Evolutionary conservation across 2,329 filamentous ascomycete species (phyloP).

Genomic region (Ambrosiella xylebori): DNA sequence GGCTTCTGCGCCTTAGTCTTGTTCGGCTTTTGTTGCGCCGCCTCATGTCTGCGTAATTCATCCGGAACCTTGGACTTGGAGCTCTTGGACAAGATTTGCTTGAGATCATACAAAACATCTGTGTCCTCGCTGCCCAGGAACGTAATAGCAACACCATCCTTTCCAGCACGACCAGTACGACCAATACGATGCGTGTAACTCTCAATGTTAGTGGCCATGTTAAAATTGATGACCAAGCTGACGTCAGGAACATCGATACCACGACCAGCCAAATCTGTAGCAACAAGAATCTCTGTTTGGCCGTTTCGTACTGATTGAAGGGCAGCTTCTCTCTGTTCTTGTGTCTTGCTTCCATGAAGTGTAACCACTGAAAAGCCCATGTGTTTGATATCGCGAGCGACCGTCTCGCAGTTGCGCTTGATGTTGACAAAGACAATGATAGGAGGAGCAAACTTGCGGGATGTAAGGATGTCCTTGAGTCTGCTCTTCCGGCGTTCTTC

Average conservation of each 20-base stretch:
- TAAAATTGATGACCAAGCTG: constrained; percentile 91
- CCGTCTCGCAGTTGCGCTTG: constrained; percentile 94
- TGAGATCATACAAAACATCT: constrained; percentile 84
- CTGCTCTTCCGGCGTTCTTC: constrained; percentile 96
- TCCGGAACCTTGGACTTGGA: constrained; percentile 78
- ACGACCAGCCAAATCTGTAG: constrained; percentile 85
- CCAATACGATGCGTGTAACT: constrained; percentile 93
- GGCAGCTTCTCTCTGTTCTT: constrained; percentile 92
- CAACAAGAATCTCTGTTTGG: constrained; percentile 72
- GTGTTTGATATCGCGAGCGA: constrained; percentile 82
- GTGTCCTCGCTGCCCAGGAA: constrained; percentile 83
- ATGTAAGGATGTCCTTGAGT: constrained; percentile 73
- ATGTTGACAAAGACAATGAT: constrained; percentile 99
- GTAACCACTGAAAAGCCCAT: constrained; percentile 87
- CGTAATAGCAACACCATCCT: constrained; percentile 89
- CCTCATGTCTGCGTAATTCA: constrained; percentile 74
- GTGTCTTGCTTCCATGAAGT: constrained; percentile 87
- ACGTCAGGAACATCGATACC: constrained; percentile 97
- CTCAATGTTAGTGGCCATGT: constrained; percentile 89
- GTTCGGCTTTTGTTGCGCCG: constrained; percentile 66
- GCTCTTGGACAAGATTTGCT: constrained; percentile 89
- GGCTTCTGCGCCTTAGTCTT: constrained; percentile 18
- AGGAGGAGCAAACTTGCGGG: constrained; percentile 63
- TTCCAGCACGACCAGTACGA: constrained; percentile 91
- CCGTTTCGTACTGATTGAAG: constrained; percentile 70